Evolutionary conservation across 768 basidiomycete genomes (phyloP), one percentile per base, ranked within the genome.

Genomic region (Lactarius pseudohatsudake): DNA sequence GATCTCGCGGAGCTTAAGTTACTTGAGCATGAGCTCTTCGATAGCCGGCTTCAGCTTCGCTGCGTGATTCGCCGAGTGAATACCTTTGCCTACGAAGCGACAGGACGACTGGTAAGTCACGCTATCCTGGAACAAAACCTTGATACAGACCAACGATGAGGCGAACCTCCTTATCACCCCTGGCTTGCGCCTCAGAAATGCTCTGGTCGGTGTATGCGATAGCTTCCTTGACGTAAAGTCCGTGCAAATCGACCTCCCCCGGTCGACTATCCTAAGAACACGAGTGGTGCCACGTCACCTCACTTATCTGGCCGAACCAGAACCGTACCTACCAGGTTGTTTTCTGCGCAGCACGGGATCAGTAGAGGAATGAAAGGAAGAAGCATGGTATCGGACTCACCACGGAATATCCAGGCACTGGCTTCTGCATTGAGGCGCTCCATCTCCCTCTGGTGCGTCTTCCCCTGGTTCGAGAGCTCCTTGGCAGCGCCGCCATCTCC

Each of bases 1-100:
- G 10, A 40, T 57, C 38, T 22, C 5, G 32, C 50, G 56, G 9
- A 22, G 70, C 84, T 50, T 26, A 26, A 26, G 26, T 26, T 72
- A 92, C 91, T 89, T 93, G 70, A 82, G 79, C 85, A 96, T 91
- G 59, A 96, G 79, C 43, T 90, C 88, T 74, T 93, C 90, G 59
- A 98, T 88, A 7, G 95, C 96, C 38, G 96, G 96, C 74, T 90
- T 94, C 72, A 98, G 82, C 78, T 96, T 98, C 0, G 92, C 90
- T 7, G 84, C 81, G 56, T 89, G 87, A 3, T 84, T 82, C 32
- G 81, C 77, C 20, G 91, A 94, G 76, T 98, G 96, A 34, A 94
- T 79, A 11, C 95, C 95, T 77, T 94, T 96, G 18, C 91, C 91
- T 91, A 68, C 36, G 20, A 16, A 66, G 18, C 47, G 18, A 18